These are phyloP conservation scores for Oryza glaberrima DNA, from an alignment of 176 grass and related monocot genomes.

Conservation along the genomic window DNA sequence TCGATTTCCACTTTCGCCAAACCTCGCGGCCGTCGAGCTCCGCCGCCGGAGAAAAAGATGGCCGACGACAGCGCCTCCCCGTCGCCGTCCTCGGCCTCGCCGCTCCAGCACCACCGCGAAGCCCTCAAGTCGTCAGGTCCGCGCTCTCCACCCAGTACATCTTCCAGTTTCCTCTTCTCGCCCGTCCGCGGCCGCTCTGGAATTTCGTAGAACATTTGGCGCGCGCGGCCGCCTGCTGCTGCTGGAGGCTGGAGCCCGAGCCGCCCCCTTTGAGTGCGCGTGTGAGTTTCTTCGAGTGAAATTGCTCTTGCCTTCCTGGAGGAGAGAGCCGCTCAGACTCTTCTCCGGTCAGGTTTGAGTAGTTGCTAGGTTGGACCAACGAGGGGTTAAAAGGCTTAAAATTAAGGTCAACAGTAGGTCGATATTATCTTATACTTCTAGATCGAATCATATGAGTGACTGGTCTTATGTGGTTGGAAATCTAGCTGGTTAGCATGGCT, in stretches of 20 bases:
- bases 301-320: neutral
- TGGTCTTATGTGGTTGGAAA: neutral
- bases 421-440: neutral
- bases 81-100: slow-evolving; percentile 20
- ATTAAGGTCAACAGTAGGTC: neutral
- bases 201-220: slow-evolving; percentile 32
- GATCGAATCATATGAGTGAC: neutral
- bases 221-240: neutral
- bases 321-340: slow-evolving; percentile 22
- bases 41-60: slow-evolving; percentile 54
- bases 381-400: slow-evolving; percentile 6
- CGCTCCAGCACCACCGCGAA: slow-evolving; percentile 51
- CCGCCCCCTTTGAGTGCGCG: neutral
- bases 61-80: slow-evolving; percentile 50
- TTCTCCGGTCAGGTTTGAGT: neutral
- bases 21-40: slow-evolving; percentile 23
- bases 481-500: neutral
- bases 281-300: neutral
- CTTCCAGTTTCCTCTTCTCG: neutral
- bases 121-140: slow-evolving; percentile 71
- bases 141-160: neutral
- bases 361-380: neutral
- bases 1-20: slow-evolving; percentile 1
- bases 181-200: neutral
- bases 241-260: neutral